Base-by-base conservation (phyloP, 2,329 filamentous ascomycete genomes). In the Neopestalotiopsis sp. region DNA sequence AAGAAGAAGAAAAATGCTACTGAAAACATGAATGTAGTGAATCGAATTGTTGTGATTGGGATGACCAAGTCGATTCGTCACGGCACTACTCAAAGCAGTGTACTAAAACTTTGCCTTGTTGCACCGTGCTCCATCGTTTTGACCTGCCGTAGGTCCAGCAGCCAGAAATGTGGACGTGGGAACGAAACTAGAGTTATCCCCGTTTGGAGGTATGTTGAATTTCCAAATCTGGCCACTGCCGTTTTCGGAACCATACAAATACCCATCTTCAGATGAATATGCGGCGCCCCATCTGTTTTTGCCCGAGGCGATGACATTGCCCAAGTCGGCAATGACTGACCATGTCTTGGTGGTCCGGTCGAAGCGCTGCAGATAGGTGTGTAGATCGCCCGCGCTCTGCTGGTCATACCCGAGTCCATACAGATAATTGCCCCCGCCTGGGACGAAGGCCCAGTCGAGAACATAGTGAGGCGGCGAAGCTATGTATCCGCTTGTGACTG, bases 401-500 rank as follows among this genome's bases (percentile, higher is more conserved):
- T 3, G 32, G n/a, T 67, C 42, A 34, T 45, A 59, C 13, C 53
- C 65, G n/a, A 67, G 53, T 7, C 28, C 24, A n/a, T 49, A 67
- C 7, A 67, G 34, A 30, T 67, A 67, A 32, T 67, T 61, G 28
- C 53, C 38, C 13, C 10, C n/a, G 5, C 17, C 17, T 7, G 65
- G 57, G 6, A 67, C 57, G 17, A 61, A 67, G 10, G 57, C 65
- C 65, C 65, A 61, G 32, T 67, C 65, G 13, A 61, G 12, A 14
- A 67, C 28, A n/a, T 6, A 4, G 30, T 59, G 42, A 5, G 53
- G n/a, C 7, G 57, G 14, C 7, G 9, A 40, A 9, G n/a, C 56
- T 24, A 13, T 30, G n/a, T 28, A 28, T 28, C 65, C 65, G 56
- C 32, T 61, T 13, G 5, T 45, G 5, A 67, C 7, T 4, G 57